Evolutionary conservation across 148 eudicot genomes (phyloP).

Genomic region (Silene latifolia): DNA sequence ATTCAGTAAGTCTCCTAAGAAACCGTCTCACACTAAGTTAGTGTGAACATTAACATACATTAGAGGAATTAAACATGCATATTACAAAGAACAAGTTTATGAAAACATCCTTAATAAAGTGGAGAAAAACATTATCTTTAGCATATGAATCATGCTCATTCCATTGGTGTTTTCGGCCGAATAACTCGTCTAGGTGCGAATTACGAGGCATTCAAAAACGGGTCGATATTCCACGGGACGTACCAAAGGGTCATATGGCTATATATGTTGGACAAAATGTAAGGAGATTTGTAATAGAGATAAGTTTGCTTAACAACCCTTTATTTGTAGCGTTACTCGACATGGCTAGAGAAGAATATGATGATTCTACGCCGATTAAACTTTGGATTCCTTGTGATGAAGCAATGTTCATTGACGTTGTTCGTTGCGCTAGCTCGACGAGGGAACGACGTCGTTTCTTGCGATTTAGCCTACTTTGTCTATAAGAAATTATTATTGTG

Average conservation of each 20-base stretch:
- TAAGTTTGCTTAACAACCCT: constrained; percentile 53
- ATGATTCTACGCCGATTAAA: constrained; percentile 44
- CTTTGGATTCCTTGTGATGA: constrained; percentile 78
- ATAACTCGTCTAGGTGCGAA: not conserved
- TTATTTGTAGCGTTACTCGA: constrained; percentile 60
- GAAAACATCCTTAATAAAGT: constrained; percentile 12
- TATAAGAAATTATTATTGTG: not conserved
- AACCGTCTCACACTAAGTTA: too few species aligned
- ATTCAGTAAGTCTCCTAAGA: too few species aligned
- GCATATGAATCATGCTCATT: not conserved
- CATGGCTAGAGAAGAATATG: constrained; percentile 53
- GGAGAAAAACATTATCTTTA: constrained; percentile 1
- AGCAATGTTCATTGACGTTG: constrained; percentile 45
- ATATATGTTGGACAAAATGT: constrained; percentile 65
- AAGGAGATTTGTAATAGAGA: constrained; percentile 57
- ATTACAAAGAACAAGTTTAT: not conserved
- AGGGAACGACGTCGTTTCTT: not conserved
- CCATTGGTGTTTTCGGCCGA: constrained; percentile 2
- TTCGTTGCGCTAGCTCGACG: constrained; percentile 39
- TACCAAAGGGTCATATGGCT: constrained; percentile 79
- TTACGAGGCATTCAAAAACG: not conserved
- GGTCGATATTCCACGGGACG: constrained; percentile 51
- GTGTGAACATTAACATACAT: too few species aligned
- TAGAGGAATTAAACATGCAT: too few species aligned
- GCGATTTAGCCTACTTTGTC: not conserved